phyloP scores from a whole-genome alignment of 257 asterid species.

The Primulina eburnea region DNA sequence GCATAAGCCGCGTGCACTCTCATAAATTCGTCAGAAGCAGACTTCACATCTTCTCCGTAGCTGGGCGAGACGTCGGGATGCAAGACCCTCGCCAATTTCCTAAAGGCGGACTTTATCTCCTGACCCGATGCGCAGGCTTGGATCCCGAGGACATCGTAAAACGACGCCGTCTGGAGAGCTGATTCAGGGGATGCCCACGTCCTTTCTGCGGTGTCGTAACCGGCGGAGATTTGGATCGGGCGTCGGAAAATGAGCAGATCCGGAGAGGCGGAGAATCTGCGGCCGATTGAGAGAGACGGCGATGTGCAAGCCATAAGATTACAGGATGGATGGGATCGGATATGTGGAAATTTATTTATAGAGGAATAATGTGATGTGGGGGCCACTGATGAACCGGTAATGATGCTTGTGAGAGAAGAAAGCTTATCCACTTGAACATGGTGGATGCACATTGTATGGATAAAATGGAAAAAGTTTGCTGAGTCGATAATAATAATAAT shows the following conservation, averaged over 20 bases:
- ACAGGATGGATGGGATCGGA: no score
- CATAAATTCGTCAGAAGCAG: conserved; percentile 29
- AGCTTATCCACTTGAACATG: background rate
- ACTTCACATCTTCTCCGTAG: background rate
- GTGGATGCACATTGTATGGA: background rate
- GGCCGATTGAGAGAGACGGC: conserved; percentile 4
- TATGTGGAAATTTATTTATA: background rate
- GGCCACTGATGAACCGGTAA: background rate
- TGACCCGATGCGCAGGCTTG: conserved; percentile 26
- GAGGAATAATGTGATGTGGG: background rate
- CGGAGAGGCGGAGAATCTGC: conserved; percentile 11
- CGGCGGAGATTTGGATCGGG: conserved; percentile 24
- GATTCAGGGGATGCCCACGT: background rate
- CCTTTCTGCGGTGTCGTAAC: conserved; percentile 19
- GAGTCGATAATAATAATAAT: background rate
- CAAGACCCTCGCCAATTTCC: conserved; percentile 30
- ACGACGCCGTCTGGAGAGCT: conserved; percentile 13
- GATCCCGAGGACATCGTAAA: conserved; percentile 32
- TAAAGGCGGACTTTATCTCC: conserved; percentile 34
- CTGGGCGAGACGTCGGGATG: conserved; percentile 30
- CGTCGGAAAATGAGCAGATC: conserved; percentile 9
- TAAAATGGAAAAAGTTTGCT: background rate
- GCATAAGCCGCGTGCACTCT: conserved; percentile 36
- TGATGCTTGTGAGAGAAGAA: background rate
- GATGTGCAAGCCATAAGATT: conserved; percentile 25